Percentiles rank a stretch among this genome's conserved stretches.
Conservation (phyloP, 495 filamentous ascomycete genomes). For the Sordaria brevicollis region DNA sequence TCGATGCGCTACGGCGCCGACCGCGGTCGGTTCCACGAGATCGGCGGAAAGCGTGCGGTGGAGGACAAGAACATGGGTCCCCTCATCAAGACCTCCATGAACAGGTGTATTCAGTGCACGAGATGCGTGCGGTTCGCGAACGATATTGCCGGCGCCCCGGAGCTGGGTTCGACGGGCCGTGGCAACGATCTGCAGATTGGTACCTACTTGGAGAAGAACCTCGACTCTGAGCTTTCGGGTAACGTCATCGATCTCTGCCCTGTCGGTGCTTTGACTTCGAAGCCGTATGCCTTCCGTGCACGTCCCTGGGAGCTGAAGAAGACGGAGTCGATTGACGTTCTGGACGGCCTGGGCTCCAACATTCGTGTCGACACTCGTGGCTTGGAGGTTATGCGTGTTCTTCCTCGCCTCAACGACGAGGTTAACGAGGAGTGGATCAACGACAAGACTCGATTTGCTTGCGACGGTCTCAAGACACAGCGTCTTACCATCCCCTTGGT, state of each 20-base stretch:
- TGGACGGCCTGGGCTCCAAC: slow-evolving; percentile 86
- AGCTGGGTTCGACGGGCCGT: slow-evolving; percentile 86
- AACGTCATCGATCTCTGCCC: slow-evolving; percentile 98
- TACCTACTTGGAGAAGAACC: slow-evolving; percentile 85
- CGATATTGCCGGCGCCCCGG: slow-evolving; percentile 89
- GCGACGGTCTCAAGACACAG: slow-evolving; percentile 94
- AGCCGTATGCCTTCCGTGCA: slow-evolving; percentile 95
- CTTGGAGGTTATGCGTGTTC: slow-evolving; percentile 90
- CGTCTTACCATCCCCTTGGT: slow-evolving; percentile 85
- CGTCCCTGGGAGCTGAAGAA: slow-evolving; percentile 93
- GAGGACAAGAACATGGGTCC: slow-evolving; percentile 99
- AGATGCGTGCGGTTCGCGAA: slow-evolving; percentile 96
- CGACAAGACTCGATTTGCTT: slow-evolving; percentile 94
- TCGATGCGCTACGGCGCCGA: slow-evolving; percentile 98
- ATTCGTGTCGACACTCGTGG: slow-evolving; percentile 88
- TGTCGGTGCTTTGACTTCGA: slow-evolving; percentile 90
- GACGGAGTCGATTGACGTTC: slow-evolving; percentile 87
- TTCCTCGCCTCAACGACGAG: slow-evolving; percentile 90
- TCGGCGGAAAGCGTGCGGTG: slow-evolving; percentile 87
- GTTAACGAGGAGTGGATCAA: slow-evolving; percentile 99
- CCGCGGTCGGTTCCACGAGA: slow-evolving; percentile 91
- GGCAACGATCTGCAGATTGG: slow-evolving; percentile 97
- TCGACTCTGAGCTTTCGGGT: slow-evolving; percentile 88
- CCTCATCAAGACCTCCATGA: slow-evolving; percentile 99
- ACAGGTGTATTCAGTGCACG: slow-evolving; percentile 98